Percentiles rank a stretch among this genome's conserved stretches.
Conservation (phyloP, 192 early-diverging fungal species). For the Backusella macrospora region DNA sequence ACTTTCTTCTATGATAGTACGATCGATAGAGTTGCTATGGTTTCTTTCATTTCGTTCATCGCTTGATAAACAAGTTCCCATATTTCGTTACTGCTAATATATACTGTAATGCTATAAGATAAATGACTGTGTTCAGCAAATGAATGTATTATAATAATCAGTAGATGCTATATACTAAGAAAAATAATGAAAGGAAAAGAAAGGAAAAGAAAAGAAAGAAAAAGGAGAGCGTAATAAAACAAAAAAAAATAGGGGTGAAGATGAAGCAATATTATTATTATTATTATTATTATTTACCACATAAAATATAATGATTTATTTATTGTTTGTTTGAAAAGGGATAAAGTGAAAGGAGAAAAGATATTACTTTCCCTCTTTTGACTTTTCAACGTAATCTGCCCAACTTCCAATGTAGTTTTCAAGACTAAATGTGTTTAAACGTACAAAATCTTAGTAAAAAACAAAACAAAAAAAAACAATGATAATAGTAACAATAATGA, state of each 20-base stretch:
- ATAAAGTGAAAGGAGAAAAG: slow-evolving; percentile 14
- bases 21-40: slow-evolving; percentile 63
- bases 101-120: neutral
- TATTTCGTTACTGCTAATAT: slow-evolving; percentile 24
- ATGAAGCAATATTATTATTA: slow-evolving; percentile 17
- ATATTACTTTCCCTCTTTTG: slow-evolving; percentile 32
- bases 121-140: too few species aligned
- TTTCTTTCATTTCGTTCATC: slow-evolving; percentile 58
- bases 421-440: slow-evolving; percentile 27
- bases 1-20: slow-evolving; percentile 64
- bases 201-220: neutral
- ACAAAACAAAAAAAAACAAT: neutral
- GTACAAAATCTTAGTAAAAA: neutral
- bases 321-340: slow-evolving; percentile 10
- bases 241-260: slow-evolving; percentile 1
- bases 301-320: slow-evolving; percentile 1
- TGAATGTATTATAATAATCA: too few species aligned
- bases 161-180: neutral
- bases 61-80: slow-evolving; percentile 70
- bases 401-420: slow-evolving; percentile 55
- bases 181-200: neutral
- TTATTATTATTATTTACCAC: neutral
- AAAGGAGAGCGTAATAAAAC: neutral
- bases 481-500: too few species aligned
- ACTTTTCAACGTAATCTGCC: slow-evolving; percentile 50